These are phyloP conservation scores for Bruguiera sexangula DNA, from an alignment of 345 rosid genomes.

Conservation along the genomic window DNA sequence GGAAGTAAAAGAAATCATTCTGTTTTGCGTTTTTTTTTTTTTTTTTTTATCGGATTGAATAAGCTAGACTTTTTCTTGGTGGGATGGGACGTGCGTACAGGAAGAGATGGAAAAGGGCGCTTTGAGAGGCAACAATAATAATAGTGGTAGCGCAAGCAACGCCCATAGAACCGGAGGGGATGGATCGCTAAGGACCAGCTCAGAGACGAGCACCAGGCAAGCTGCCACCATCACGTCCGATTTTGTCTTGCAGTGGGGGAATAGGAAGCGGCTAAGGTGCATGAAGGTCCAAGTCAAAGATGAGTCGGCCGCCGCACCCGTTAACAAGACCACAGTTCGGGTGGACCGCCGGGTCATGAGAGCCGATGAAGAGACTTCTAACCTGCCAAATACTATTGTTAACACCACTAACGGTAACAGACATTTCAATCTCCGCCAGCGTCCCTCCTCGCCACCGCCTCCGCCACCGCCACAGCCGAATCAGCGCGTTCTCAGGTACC, in stretches of 20 bases:
- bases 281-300: conserved; percentile 64
- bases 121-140: conserved; percentile 26
- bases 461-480: conserved; percentile 39
- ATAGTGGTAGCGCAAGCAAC: conserved; percentile 12
- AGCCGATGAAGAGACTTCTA: conserved; percentile 34
- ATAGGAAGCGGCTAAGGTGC: conserved; percentile 66
- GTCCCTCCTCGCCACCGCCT: conserved; percentile 37
- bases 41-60: not conserved
- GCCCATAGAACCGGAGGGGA: conserved; percentile 19
- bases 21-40: not conserved
- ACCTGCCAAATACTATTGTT: conserved; percentile 22
- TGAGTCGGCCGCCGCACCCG: conserved; percentile 32
- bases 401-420: conserved; percentile 25
- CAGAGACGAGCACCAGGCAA: conserved; percentile 29
- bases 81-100: conserved; percentile 30
- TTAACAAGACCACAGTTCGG: conserved; percentile 46
- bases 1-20: not conserved
- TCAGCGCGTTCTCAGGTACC: conserved; percentile 63
- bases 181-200: conserved; percentile 35
- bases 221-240: conserved; percentile 37
- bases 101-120: conserved; percentile 49
- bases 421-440: conserved; percentile 54
- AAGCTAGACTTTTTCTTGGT: not conserved
- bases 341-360: conserved; percentile 51
- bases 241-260: conserved; percentile 70